phyloP scores from a whole-genome alignment of 2,329 filamentous ascomycete species.

The Ophiobolus disseminans region DNA sequence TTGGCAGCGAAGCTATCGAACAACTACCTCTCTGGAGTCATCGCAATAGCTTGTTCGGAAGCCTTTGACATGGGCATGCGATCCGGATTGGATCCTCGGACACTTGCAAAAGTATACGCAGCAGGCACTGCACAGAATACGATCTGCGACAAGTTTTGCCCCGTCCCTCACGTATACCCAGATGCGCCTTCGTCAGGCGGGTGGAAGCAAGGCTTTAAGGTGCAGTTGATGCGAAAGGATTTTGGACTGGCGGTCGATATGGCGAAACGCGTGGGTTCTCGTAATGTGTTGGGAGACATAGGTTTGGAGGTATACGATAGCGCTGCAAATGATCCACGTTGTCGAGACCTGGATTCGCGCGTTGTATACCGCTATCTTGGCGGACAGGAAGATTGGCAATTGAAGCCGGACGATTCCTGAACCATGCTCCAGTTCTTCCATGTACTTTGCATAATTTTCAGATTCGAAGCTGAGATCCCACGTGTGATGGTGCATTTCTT shows the following conservation, averaged over 20 bases:
- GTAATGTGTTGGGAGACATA: conserved; percentile 58
- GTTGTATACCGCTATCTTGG: conserved; percentile 65
- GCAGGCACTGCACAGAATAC: conserved; percentile 61
- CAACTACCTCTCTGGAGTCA: conserved; percentile 66
- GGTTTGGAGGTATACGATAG: conserved; percentile 61
- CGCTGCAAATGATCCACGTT: conserved; percentile 59
- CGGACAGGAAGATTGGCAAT: conserved; percentile 60
- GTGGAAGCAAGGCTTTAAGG: conserved; percentile 64
- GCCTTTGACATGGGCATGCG: conserved; percentile 68
- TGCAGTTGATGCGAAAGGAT: conserved; percentile 67
- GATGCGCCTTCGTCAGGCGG: conserved; percentile 58
- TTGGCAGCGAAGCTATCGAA: conserved; percentile 67
- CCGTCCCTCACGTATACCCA: conserved; percentile 58
- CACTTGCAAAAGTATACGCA: conserved; percentile 60
- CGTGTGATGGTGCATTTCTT: no score
- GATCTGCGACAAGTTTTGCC: conserved; percentile 60
- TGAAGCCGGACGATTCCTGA: no score
- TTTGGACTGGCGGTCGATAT: conserved; percentile 63
- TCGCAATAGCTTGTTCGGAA: conserved; percentile 65
- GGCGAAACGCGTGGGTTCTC: conserved; percentile 60
- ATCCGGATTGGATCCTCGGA: conserved; percentile 62
- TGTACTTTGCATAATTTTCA: no score
- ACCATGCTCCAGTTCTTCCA: no score
- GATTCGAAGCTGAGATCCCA: no score
- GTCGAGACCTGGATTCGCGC: conserved; percentile 62